A percentile compares a stretch with the other conserved stretches of the same genome.
Evolutionary conservation across 2,329 filamentous ascomycete species (phyloP).

Genomic region (Diaporthe amygdali): DNA sequence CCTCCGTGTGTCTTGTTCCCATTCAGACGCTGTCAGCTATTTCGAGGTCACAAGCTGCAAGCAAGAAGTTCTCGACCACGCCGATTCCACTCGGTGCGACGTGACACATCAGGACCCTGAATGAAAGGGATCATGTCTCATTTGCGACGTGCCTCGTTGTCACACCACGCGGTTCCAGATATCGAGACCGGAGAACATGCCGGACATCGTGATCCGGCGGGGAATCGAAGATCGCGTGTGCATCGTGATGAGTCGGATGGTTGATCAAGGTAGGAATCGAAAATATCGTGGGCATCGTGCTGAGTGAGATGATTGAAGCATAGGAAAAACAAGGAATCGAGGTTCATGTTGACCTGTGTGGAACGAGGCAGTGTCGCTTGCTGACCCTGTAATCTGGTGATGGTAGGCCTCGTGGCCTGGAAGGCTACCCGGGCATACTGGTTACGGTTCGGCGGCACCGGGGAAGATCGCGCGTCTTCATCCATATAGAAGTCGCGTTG

Average conservation of each 20-base stretch:
- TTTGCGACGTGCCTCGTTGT: not conserved
- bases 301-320: not conserved
- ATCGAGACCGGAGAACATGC: not conserved
- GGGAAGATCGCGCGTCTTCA: rapidly evolving
- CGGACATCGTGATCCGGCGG: not conserved
- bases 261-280: too few relatives aligned
- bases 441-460: not conserved
- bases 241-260: too few relatives aligned
- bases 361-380: not conserved
- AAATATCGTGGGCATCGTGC: not conserved
- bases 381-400: not conserved
- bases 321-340: not conserved
- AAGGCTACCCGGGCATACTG: not conserved
- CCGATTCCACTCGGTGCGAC: not conserved
- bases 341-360: not conserved
- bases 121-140: not conserved
- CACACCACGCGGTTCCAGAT: not conserved
- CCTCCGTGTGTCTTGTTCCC: not conserved
- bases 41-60: not conserved
- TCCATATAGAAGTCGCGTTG: not conserved
- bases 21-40: not conserved
- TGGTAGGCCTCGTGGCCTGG: not conserved
- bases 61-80: not conserved
- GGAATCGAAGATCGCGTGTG: not conserved
- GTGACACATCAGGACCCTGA: not conserved